Percentiles rank a stretch among this genome's conserved stretches.
Conservation (phyloP, 1,139 yeast species). For the Taphrina flavorubra region DNA sequence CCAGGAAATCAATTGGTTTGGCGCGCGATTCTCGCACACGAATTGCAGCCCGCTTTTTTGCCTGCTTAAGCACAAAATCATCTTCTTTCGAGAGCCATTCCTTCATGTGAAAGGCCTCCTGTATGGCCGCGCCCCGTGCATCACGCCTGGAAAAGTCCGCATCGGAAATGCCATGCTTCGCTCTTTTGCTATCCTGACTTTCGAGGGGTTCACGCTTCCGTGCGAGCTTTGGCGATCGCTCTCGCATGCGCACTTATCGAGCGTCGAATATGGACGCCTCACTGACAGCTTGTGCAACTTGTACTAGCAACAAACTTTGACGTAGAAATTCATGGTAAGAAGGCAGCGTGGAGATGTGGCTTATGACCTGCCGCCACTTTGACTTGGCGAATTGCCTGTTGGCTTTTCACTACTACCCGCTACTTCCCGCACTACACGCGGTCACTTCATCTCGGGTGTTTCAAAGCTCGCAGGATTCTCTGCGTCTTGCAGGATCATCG, state of each 20-base stretch:
- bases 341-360: no score
- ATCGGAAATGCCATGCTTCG: conserved; percentile 2
- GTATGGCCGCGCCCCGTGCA: conserved; percentile 37
- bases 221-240: neutral
- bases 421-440: no score
- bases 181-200: conserved; percentile 22
- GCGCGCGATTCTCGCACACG: conserved; percentile 50
- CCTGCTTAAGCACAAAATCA: conserved; percentile 51
- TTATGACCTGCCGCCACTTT: no score
- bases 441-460: no score
- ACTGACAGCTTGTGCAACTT: no score
- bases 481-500: no score
- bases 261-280: no score
- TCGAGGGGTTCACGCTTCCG: conserved; percentile 21
- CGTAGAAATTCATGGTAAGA: no score
- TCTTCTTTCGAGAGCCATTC: conserved; percentile 52
- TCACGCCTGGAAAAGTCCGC: conserved; percentile 19
- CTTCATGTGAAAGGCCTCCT: conserved; percentile 34
- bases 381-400: no score
- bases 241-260: neutral
- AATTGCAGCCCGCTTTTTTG: conserved; percentile 50
- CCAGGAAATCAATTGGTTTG: conserved; percentile 49
- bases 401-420: no score
- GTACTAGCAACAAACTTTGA: no score
- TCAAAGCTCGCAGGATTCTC: no score